A percentile compares a stretch with the other conserved stretches of the same genome.
Conservation (phyloP, 176 grass and related monocot genomes). For the Carex parvula region DNA sequence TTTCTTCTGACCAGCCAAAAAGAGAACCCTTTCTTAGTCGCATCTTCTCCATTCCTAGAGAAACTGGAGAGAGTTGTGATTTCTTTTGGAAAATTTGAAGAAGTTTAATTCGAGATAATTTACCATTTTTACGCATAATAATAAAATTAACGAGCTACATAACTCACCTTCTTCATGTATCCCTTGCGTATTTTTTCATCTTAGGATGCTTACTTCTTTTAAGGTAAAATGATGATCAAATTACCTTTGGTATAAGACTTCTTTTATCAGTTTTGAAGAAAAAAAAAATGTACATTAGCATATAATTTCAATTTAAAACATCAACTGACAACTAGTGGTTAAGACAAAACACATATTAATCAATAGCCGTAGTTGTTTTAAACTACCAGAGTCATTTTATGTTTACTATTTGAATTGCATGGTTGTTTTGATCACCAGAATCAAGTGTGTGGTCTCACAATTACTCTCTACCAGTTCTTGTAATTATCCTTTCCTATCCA, state of each 20-base stretch:
- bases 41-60: not conserved
- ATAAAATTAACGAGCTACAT: not conserved
- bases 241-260: too few relatives aligned
- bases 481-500: too few relatives aligned
- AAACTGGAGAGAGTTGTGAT: not conserved
- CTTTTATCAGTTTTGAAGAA: not conserved
- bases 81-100: not conserved
- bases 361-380: not conserved
- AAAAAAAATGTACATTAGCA: not conserved
- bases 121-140: not conserved
- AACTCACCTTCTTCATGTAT: not conserved
- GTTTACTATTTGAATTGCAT: too few relatives aligned
- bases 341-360: too few relatives aligned
- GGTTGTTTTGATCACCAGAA: too few relatives aligned
- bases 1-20: slow-evolving; percentile 22
- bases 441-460: too few relatives aligned
- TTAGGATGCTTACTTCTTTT: not conserved
- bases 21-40: not conserved
- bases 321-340: not conserved
- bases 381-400: not conserved
- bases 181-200: not conserved
- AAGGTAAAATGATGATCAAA: not conserved
- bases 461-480: too few relatives aligned
- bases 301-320: not conserved
- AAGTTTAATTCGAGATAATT: not conserved